phyloP scores from a whole-genome alignment of 2,329 filamentous ascomycete genomes.

The Sclerotinia sclerotiorum region DNA sequence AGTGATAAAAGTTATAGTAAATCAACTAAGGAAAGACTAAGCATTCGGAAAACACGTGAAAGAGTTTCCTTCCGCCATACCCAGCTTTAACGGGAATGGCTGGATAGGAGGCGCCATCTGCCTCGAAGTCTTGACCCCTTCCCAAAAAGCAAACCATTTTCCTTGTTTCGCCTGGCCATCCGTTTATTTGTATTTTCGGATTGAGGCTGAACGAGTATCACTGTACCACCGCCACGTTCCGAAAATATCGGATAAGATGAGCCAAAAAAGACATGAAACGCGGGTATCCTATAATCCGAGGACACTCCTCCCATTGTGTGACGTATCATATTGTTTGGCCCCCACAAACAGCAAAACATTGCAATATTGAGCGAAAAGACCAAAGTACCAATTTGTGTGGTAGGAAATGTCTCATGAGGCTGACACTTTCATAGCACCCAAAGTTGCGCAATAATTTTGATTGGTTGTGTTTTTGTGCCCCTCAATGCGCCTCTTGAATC shows the following conservation, averaged over 20 bases:
- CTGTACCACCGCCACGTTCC: neutral
- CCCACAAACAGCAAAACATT: neutral
- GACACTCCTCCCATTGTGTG: slow-evolving; percentile 1
- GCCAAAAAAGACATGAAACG: slow-evolving; percentile 18
- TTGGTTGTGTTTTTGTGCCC: slow-evolving; percentile 16
- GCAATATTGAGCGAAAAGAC: no score
- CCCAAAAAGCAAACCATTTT: neutral
- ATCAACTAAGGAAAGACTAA: neutral
- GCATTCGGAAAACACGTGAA: neutral
- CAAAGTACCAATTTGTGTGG: slow-evolving; percentile 10
- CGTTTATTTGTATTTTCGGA: slow-evolving; percentile 17
- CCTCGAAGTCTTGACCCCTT: neutral
- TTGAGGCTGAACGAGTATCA: slow-evolving; percentile 8
- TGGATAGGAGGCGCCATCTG: neutral
- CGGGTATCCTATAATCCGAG: slow-evolving; percentile 6
- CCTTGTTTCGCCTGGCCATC: slow-evolving; percentile 8
- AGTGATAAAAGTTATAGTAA: neutral
- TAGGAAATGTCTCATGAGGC: slow-evolving; percentile 15
- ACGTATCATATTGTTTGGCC: slow-evolving; percentile 17
- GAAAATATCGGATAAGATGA: slow-evolving; percentile 7
- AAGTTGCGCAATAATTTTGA: slow-evolving; percentile 12
- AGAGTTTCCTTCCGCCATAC: slow-evolving; percentile 5
- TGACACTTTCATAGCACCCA: slow-evolving; percentile 14
- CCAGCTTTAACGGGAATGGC: neutral
- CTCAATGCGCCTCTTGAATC: slow-evolving; percentile 19